Conservation (phyloP, 495 filamentous ascomycete genomes). For the Aspergillus diversus region DNA sequence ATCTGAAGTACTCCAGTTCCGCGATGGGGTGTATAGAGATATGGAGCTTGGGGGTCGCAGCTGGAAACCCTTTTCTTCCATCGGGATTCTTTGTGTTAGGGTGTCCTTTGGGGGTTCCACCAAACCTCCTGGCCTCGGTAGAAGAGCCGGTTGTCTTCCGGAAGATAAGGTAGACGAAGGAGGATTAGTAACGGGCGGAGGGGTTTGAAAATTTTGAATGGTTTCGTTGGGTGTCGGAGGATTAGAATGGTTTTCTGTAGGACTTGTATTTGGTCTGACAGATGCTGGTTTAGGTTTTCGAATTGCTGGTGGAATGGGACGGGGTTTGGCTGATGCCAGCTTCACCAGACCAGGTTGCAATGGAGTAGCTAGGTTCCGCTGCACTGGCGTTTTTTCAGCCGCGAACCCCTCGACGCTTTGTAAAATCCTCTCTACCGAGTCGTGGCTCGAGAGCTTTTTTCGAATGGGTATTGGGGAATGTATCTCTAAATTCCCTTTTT, state of each 20-base stretch:
- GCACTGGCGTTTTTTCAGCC: conserved; percentile 2
- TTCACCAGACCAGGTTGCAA: conserved; percentile 7
- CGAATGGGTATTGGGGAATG: conserved; percentile 20
- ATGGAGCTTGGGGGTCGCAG: conserved; percentile 31
- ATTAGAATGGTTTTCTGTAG: not conserved
- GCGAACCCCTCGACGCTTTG: conserved; percentile 6
- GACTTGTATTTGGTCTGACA: not conserved
- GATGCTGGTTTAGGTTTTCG: conserved; percentile 16
- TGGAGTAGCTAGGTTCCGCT: conserved; percentile 18
- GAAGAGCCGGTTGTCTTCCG: conserved; percentile 28
- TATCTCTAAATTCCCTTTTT: conserved; percentile 8
- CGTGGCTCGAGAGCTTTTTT: conserved; percentile 5
- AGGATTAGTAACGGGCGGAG: conserved; percentile 23
- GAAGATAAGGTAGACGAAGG: conserved; percentile 18
- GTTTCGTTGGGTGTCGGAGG: not conserved
- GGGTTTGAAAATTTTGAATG: conserved; percentile 19
- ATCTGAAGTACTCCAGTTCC: conserved; percentile 35
- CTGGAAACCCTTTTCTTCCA: conserved; percentile 15
- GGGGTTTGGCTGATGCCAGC: conserved; percentile 22
- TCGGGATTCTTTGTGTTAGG: conserved; percentile 22
- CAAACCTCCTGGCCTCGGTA: conserved; percentile 30
- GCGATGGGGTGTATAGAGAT: conserved; percentile 33
- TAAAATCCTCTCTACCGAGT: conserved; percentile 10
- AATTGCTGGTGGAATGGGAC: conserved; percentile 22
- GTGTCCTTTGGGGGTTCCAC: conserved; percentile 14